These are phyloP conservation scores for Coemansia sp. DNA, from an alignment of 192 early-diverging fungal genomes.

Conservation along the genomic window DNA sequence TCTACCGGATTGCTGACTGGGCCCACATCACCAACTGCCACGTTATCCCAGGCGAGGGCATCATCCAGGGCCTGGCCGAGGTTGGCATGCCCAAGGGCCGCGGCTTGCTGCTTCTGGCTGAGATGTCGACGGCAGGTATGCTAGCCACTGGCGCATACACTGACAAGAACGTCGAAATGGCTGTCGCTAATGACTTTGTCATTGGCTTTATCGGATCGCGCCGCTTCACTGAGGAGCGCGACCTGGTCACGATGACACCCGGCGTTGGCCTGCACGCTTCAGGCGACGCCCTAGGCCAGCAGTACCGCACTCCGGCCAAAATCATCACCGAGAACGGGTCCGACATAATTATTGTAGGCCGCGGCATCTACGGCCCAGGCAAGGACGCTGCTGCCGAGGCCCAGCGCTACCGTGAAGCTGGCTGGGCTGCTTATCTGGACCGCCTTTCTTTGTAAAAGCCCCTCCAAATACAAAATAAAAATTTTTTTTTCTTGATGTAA, in stretches of 20 bases:
- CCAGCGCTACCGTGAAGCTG: slow-evolving; percentile 82
- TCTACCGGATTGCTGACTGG: slow-evolving; percentile 94
- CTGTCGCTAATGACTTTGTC: slow-evolving; percentile 85
- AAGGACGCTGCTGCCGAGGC: slow-evolving; percentile 69
- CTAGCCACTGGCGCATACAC: slow-evolving; percentile 82
- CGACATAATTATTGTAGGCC: slow-evolving; percentile 97
- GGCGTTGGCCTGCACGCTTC: slow-evolving; percentile 84
- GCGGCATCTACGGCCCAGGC: slow-evolving; percentile 93
- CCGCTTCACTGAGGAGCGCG: slow-evolving; percentile 67
- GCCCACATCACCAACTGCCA: slow-evolving; percentile 96
- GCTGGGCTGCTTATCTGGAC: slow-evolving; percentile 92
- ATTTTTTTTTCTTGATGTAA: neutral
- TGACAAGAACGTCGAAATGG: slow-evolving; percentile 80
- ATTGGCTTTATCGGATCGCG: slow-evolving; percentile 86
- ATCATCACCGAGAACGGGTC: slow-evolving; percentile 81
- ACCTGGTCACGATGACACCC: slow-evolving; percentile 94
- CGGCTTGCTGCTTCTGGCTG: slow-evolving; percentile 85
- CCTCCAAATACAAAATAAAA: neutral
- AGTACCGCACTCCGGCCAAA: slow-evolving; percentile 87
- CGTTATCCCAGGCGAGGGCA: slow-evolving; percentile 91
- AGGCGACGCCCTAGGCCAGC: slow-evolving; percentile 90
- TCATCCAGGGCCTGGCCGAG: slow-evolving; percentile 87
- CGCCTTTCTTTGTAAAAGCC: slow-evolving; percentile 18
- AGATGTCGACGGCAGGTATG: slow-evolving; percentile 94
- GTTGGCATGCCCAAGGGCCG: slow-evolving; percentile 77